Conservation (phyloP, 129 eudicot genomes). For the Artemisia argyi region DNA sequence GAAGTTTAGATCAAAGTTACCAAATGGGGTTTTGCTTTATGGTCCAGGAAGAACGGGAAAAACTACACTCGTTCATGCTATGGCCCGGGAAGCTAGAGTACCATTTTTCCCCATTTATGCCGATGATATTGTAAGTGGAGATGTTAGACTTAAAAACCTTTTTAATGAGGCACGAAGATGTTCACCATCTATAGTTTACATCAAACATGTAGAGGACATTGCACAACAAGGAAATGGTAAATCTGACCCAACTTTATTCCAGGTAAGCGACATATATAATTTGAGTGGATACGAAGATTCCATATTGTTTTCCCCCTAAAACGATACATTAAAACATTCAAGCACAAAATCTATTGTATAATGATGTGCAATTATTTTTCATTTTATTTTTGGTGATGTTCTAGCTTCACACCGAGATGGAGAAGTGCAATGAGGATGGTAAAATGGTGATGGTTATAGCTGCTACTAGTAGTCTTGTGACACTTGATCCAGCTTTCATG, state of each 20-base stretch:
- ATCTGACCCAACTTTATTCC: background rate
- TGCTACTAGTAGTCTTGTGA: too few relatives aligned
- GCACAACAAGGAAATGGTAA: background rate
- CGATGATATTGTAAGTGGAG: background rate
- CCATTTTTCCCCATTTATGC: background rate
- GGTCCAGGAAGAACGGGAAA: background rate
- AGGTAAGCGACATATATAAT: background rate
- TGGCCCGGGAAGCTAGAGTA: background rate
- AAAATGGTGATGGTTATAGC: too few relatives aligned
- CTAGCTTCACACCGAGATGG: too few relatives aligned
- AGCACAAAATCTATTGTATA: too few relatives aligned
- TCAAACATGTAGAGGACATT: background rate
- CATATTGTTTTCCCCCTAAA: too few relatives aligned
- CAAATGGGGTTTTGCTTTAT: background rate
- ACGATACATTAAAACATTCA: too few relatives aligned
- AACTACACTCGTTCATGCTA: background rate
- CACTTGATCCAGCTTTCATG: too few relatives aligned
- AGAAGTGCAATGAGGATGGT: too few relatives aligned
- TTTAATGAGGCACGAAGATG: background rate
- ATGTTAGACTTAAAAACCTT: background rate
- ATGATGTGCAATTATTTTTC: too few relatives aligned
- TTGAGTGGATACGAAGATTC: too few relatives aligned
- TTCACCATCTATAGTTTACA: background rate
- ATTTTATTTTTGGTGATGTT: too few relatives aligned
- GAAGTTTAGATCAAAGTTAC: background rate